Base-by-base conservation (phyloP, 305 asterid species). In the Fraxinus velutina region DNA sequence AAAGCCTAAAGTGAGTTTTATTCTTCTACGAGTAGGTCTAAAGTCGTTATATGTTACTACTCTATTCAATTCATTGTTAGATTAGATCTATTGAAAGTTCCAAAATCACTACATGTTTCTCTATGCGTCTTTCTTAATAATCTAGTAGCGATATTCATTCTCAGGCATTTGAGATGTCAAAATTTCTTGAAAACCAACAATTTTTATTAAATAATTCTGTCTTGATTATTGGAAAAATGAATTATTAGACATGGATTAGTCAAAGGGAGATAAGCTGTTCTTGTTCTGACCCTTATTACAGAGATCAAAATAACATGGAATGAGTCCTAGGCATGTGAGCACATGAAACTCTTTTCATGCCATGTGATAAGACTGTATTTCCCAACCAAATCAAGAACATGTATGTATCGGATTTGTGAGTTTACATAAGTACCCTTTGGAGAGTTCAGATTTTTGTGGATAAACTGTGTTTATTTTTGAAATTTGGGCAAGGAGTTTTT, bases 281-380 rank as follows among this genome's bases (percentile, higher is more conserved):
- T 66, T 29, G 79, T 83, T 79, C 86, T 90, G 83, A 83, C 84
- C 72, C 79, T 71, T 77, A 80, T 71, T 75, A 75, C 85, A 86
- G 82, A 82, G 83, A 84, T 86, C 88, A 89, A 84, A 84, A 87
- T 86, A 92, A 92, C 93, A 89, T 89, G 92, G 93, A 89, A 86
- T 82, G 78, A 84, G 79, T 70, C 89, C 86, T 73, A 85, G 80
- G 90, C 97, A 92, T 93, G 97, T 91, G 97, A 86, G 77, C 94
- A 92, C 97, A 89, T 89, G 94, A 89, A 74, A 76, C 93, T 88
- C 87, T 86, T 88, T 83, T 81, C 88, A 84, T 76, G 86, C 93
- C 97, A 93, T 93, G 97, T 92, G 97, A 83, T 10, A 50, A 60
- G 33, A 83, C 57, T 83, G 84, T 85, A 57, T 80, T 84, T 82